Evolutionary conservation across 352 stramenopile genomes (phyloP).

Genomic region (Pythium chondricola): DNA sequence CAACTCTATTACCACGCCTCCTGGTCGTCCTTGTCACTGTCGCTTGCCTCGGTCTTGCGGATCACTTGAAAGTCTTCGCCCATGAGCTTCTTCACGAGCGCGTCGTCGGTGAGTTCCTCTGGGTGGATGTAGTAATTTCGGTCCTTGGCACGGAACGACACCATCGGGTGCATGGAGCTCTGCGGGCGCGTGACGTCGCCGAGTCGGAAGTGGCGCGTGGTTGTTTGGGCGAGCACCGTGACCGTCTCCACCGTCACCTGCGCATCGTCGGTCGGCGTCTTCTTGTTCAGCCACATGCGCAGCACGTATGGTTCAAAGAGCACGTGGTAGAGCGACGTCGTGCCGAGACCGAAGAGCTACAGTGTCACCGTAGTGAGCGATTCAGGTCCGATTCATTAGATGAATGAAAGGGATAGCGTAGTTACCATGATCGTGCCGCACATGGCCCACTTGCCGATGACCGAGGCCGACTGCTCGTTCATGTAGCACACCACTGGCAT

Average conservation of each 20-base stretch:
- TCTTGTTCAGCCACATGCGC: constrained; percentile 58
- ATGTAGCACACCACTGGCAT: constrained; percentile 76
- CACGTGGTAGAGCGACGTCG: constrained; percentile 77
- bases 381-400: no score
- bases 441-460: constrained; percentile 85
- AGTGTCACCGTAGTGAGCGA: no score
- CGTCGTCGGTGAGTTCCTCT: constrained; percentile 53
- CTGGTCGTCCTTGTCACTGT: constrained; percentile 15
- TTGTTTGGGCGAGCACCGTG: constrained; percentile 58
- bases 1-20: neutral
- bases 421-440: constrained; percentile 80
- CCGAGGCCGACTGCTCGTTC: constrained; percentile 63
- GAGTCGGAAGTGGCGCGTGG: constrained; percentile 47
- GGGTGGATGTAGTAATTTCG: constrained; percentile 79
- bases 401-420: neutral
- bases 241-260: constrained; percentile 63
- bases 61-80: constrained; percentile 27
- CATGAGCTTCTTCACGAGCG: constrained; percentile 55
- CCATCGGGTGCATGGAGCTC: constrained; percentile 78
- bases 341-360: constrained; percentile 73
- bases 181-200: constrained; percentile 46
- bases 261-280: constrained; percentile 4
- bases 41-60: constrained; percentile 4
- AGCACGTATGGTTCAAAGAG: constrained; percentile 86
- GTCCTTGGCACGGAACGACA: constrained; percentile 64